phyloP scores from a whole-genome alignment of 208 protist genomes.

The Leishmania tarentolae region DNA sequence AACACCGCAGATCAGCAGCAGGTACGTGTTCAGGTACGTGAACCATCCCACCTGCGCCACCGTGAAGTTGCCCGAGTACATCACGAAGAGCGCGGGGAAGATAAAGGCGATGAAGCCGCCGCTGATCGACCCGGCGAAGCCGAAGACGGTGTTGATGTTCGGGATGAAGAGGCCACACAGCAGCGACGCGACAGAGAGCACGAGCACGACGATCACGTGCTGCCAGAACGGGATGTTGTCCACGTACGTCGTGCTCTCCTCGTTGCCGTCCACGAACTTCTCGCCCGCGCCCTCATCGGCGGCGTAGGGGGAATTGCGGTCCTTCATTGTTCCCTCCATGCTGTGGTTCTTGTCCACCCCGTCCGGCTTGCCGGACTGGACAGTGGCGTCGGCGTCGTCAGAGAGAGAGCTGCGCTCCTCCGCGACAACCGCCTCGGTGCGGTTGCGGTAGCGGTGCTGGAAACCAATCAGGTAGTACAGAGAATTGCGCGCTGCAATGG shows the following conservation, averaged over 20 bases:
- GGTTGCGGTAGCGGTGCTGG: conserved; percentile 41
- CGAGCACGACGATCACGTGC: conserved; percentile 39
- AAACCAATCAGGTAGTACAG: conserved; percentile 59
- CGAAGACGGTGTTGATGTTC: conserved; percentile 69
- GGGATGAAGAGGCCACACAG: conserved; percentile 77
- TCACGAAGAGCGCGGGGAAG: conserved; percentile 59
- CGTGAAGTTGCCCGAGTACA: conserved; percentile 61
- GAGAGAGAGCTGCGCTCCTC: background rate
- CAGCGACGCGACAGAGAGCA: conserved; percentile 37
- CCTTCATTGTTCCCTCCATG: background rate
- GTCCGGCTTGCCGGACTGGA: background rate
- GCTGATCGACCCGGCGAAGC: conserved; percentile 55
- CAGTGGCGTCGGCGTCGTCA: background rate
- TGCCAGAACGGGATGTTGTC: conserved; percentile 53
- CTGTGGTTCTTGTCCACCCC: background rate
- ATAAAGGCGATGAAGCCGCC: conserved; percentile 64
- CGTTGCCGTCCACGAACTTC: conserved; percentile 10
- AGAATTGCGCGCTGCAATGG: conserved; percentile 50
- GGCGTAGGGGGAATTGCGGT: background rate
- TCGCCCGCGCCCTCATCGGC: conserved; percentile 1
- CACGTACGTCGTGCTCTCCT: conserved; percentile 34
- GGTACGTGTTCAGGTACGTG: conserved; percentile 58
- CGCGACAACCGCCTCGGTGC: background rate
- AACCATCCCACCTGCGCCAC: conserved; percentile 42
- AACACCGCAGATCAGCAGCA: conserved; percentile 43